A percentile compares a stretch with the other conserved stretches of the same genome.
These are phyloP conservation scores for Aspergillus bridgeri DNA, from an alignment of 495 filamentous ascomycete genomes.

Conservation along the genomic window DNA sequence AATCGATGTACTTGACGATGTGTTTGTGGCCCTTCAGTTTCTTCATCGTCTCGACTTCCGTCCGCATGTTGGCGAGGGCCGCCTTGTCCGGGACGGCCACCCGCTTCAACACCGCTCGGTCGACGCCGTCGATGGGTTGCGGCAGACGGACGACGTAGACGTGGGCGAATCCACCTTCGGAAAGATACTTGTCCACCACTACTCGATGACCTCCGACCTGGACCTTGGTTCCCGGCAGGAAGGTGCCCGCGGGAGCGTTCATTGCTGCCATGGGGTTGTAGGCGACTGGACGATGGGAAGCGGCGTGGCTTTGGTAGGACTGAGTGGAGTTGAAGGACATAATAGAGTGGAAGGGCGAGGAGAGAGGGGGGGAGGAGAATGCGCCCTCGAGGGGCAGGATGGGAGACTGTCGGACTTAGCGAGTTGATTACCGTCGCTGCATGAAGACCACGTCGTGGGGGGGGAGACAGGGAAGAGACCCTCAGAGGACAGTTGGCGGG, in stretches of 20 bases:
- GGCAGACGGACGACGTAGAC: conserved; percentile 93
- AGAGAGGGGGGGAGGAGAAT: not conserved
- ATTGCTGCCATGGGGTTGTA: conserved; percentile 40
- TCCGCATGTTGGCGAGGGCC: conserved; percentile 90
- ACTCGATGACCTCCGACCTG: conserved; percentile 91
- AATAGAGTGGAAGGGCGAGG: conserved; percentile 13
- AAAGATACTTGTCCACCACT: conserved; percentile 96
- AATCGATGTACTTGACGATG: conserved; percentile 98
- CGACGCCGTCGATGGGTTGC: conserved; percentile 71
- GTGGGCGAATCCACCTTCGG: conserved; percentile 97
- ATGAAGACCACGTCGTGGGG: conserved; percentile 13
- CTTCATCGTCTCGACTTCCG: conserved; percentile 99
- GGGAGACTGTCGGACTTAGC: conserved; percentile 1
- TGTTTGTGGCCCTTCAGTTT: conserved; percentile 91
- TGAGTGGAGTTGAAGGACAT: conserved; percentile 36
- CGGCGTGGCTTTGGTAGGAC: conserved; percentile 31
- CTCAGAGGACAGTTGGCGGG: conserved; percentile 26
- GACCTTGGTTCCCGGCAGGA: conserved; percentile 89
- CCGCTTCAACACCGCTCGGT: conserved; percentile 87
- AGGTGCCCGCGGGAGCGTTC: conserved; percentile 78
- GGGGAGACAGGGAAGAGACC: not conserved
- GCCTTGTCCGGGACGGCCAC: conserved; percentile 98
- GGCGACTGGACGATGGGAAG: conserved; percentile 30
- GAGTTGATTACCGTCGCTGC: conserved; percentile 18
- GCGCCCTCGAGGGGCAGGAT: conserved; percentile 26